Evolutionary conservation across 306 rosid species (phyloP).

Genomic region (Prunus davidiana): DNA sequence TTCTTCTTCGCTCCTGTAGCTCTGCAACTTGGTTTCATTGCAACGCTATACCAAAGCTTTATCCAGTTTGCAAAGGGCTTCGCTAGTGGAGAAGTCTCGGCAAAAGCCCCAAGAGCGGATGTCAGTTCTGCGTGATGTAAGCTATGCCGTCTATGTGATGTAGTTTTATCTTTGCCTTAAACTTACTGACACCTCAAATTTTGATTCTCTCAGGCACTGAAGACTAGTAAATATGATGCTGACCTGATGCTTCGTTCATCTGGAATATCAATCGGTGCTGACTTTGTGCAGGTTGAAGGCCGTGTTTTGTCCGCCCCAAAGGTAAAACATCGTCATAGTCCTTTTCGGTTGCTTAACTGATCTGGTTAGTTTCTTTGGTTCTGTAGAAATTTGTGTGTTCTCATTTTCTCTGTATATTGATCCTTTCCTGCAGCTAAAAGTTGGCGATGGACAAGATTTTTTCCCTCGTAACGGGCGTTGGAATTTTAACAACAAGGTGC

Average conservation of each 20-base stretch:
- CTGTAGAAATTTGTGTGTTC: neutral
- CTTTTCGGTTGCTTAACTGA: neutral
- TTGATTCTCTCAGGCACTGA: slow-evolving; percentile 34
- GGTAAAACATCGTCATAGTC: slow-evolving; percentile 17
- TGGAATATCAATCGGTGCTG: slow-evolving; percentile 28
- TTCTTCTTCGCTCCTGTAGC: slow-evolving; percentile 22
- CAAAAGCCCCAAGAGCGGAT: slow-evolving; percentile 36
- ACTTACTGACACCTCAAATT: neutral
- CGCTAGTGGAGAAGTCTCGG: slow-evolving; percentile 39
- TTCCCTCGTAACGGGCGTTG: slow-evolving; percentile 38
- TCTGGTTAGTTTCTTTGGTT: neutral
- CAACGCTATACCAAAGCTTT: slow-evolving; percentile 51
- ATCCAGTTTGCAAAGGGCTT: slow-evolving; percentile 41
- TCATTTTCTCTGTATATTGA: neutral
- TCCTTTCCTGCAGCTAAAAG: slow-evolving; percentile 27
- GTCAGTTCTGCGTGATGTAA: slow-evolving; percentile 28
- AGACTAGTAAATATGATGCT: slow-evolving; percentile 26
- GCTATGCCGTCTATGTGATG: neutral
- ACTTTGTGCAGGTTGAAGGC: slow-evolving; percentile 28
- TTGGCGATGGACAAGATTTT: slow-evolving; percentile 17
- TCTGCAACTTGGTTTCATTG: slow-evolving; percentile 39
- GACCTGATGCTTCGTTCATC: slow-evolving; percentile 41
- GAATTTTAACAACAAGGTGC: slow-evolving; percentile 47
- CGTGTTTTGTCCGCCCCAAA: slow-evolving; percentile 38
- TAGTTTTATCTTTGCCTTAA: neutral